Evolutionary conservation across 2,329 filamentous ascomycete species (phyloP), one percentile per base, ranked within the genome.

Genomic region (Elsinoe batatas): DNA sequence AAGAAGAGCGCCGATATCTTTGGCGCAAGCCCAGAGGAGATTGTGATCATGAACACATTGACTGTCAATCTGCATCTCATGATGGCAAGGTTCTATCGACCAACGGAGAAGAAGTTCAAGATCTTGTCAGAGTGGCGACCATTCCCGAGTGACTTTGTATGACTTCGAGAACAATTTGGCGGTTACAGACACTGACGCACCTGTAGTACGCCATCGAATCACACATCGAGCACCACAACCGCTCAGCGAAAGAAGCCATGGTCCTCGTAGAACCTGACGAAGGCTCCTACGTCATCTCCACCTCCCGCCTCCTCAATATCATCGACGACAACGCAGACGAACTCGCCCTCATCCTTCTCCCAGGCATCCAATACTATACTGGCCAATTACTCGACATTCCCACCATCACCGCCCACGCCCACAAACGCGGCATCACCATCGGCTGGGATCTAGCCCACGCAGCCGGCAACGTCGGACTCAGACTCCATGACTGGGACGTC

Each of bases 381-480:
- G 90, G 90, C 56, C 91, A 96, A 68, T 81, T 87, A 56, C 87
- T 95, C 62, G 88, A 95, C 68, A 91, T 96, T 3, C 72, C 81
- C 40, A 77, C 73, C 42, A 95, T 95, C 68, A 95, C 91, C 0
- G 77, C 77, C 1, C 79, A 91, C 70, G 90, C 90, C 0, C 85
- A 84, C 61, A 76, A 75, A 0, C 80, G 81, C 60, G 86, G 83
- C 51, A 82, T 95, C 44, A 69, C 83, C 1, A 82, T 93, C 3
- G 88, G 89, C 26, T 95, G 89, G 89, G 90, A 95, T 67, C 82
- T 93, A 20, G 90, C 90, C 0, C 89, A 95, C 68, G 88, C 88
- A 0, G 87, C 80, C 18, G 90, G 90, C 32, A 95, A 95, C 65
- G 87, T 94, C 1, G 82, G 86, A 38, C 71, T 95, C 15, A 72